These are phyloP conservation scores for Groenewaldozyma auringiensis DNA, from an alignment of 1,139 yeast genomes.

Conservation along the genomic window DNA sequence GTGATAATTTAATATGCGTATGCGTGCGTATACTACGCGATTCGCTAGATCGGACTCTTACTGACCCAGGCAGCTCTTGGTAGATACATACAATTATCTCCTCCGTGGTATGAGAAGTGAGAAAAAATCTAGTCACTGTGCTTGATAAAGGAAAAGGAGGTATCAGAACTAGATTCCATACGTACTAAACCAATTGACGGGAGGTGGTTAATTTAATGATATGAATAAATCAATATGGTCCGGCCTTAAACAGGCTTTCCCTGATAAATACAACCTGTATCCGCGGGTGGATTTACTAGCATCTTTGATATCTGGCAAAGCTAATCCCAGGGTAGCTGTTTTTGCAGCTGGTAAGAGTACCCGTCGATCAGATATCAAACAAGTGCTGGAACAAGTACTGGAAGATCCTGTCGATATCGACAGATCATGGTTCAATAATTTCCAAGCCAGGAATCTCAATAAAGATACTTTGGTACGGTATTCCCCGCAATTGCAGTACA, in stretches of 20 bases:
- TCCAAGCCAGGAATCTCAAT: conserved; percentile 25
- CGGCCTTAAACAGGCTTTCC: neutral
- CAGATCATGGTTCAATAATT: conserved; percentile 27
- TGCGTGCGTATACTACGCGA: too few relatives aligned
- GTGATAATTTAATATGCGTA: too few relatives aligned
- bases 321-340: conserved; percentile 21
- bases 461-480: conserved; percentile 30
- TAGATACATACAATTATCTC: too few relatives aligned
- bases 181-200: too few relatives aligned
- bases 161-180: too few relatives aligned
- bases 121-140: too few relatives aligned
- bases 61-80: too few relatives aligned
- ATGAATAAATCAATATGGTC: neutral
- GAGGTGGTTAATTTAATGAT: too few relatives aligned
- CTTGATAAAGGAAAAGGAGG: too few relatives aligned
- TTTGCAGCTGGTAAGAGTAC: conserved; percentile 22
- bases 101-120: too few relatives aligned
- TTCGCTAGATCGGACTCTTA: too few relatives aligned
- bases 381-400: conserved; percentile 27
- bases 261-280: neutral
- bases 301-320: conserved; percentile 2
- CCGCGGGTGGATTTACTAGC: conserved; percentile 1
- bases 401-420: conserved; percentile 33
- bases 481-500: conserved; percentile 25
- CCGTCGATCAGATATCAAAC: conserved; percentile 22